These are phyloP conservation scores for Cocos nucifera DNA, from an alignment of 176 grass and related monocot genomes.

Conservation along the genomic window DNA sequence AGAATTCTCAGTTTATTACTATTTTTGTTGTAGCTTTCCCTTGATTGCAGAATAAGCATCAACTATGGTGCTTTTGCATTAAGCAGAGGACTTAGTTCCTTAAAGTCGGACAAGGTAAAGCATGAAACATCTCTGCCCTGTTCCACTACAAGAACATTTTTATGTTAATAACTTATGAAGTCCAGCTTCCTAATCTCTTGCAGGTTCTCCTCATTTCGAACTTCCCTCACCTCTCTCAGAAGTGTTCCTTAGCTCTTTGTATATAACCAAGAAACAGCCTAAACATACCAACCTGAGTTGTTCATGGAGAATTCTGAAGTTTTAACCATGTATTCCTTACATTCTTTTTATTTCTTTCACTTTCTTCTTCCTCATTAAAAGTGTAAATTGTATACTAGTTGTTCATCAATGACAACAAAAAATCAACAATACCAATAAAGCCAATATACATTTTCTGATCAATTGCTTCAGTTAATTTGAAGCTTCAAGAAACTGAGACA, in stretches of 20 bases:
- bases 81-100: constrained; percentile 28
- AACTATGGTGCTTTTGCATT: constrained; percentile 60
- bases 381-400: too few relatives aligned
- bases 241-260: constrained; percentile 34
- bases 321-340: too few relatives aligned
- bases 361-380: too few relatives aligned
- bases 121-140: not conserved
- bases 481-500: too few relatives aligned
- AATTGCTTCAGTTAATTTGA: too few relatives aligned
- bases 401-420: too few relatives aligned
- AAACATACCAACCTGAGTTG: too few relatives aligned
- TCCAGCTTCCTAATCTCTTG: not conserved
- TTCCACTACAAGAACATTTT: not conserved
- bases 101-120: constrained; percentile 47
- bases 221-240: constrained; percentile 51
- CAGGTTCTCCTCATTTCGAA: constrained; percentile 55
- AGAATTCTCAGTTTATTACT: not conserved
- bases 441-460: too few relatives aligned
- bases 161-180: not conserved
- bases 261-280: not conserved
- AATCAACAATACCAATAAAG: too few relatives aligned
- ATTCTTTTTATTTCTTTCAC: too few relatives aligned
- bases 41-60: constrained; percentile 66
- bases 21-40: constrained; percentile 35
- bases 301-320: too few relatives aligned